Evolutionary conservation across 805 yeast species (phyloP), one percentile per base, ranked within the genome.

Genomic region (Candida dendrica): DNA sequence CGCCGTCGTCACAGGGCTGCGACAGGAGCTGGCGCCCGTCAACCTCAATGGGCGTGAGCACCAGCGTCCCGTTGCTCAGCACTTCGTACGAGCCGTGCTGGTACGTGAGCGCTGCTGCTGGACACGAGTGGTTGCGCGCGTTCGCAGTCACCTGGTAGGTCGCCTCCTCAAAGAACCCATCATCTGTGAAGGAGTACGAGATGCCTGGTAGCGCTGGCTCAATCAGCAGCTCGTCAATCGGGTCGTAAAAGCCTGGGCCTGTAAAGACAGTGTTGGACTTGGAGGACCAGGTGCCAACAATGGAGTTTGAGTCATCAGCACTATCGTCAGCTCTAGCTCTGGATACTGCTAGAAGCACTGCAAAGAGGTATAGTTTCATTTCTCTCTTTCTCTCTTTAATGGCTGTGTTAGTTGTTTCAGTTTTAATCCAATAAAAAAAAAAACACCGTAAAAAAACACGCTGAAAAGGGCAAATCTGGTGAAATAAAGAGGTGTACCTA

Each of bases 191-290:
- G 2, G 96, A 87, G 64, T 82, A 87, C 5, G 95, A 82, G 42
- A 91, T 77, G 32, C 99, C 99, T 2, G 99, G 96, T 34, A 93
- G 72, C 8, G 90, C 91, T 2, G 99, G 99, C 61, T 93, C 99
- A 47, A 89, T 86, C 44, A 93, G 68, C 15, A 91, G 75, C 63
- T 93, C 98, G 59, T 91, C 96, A 24, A 89, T 84, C 3, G 99
- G 99, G 61, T 93, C 98, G 60, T 78, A 93, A 59, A 93, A 93
- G 2, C 90, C 84, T 6, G 98, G 96, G 0, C 99, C 99, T 1
- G 99, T 93, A 68, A 91, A 82, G 7, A 93, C 98, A 11, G 95
- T 80, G 61, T 85, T 86, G 11, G 97, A 81, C 63, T 93, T 93
- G 15, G 97, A 83, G 1, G 90, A 64, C 99, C 99, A 93, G 0